Base-by-base conservation (phyloP, 257 asterid species). In the Fraxinus americana region DNA sequence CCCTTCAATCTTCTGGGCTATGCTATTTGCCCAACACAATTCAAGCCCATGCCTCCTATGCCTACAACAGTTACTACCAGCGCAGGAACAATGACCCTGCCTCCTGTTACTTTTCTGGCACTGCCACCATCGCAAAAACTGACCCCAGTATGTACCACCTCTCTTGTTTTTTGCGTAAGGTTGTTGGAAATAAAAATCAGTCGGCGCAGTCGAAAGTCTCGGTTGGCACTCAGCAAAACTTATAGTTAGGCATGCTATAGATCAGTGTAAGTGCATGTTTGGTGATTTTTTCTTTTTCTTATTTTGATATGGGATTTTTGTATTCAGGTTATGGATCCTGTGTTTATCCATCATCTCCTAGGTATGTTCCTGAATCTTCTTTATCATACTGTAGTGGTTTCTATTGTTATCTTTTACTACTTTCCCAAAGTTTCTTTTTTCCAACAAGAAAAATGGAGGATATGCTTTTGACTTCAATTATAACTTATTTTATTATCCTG, bases 301-400 rank as follows among this genome's bases (percentile, higher is more conserved):
- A 12, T 30, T 34, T 73, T 61, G 10, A 29, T 52, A 25, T 78
- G 71, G 61, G 67, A 14, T 41, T 70, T 74, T 30, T 52, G 5
- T 59, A 23, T 59, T 7, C 32, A 87, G 90, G 90, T 67, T 87
- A 87, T 78, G 90, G 90, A 84, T 87, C 90, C 78, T 87, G 90
- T 82, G 82, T 72, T 35, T 87, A 87, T 72, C 90, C 88, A 75
- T 79, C 88, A 21, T 75, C 80, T 71, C 67, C 78, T 4, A 87
- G 90, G 90, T 86, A 82, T 25, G 82, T 19, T 54, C 21, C 69
- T 52, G 48, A 9, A 41, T 41, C 48, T 9, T 41, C 48, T 10
- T 41, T 41, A 41, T 9, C 67, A 7, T 59, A 59, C 16, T 59
- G 2, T 59, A 59, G 32, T 59, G 67, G 32, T 59, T 23, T 23